These are phyloP conservation scores for Rubia peregrina DNA, from an alignment of 305 asterid genomes.

Conservation along the genomic window DNA sequence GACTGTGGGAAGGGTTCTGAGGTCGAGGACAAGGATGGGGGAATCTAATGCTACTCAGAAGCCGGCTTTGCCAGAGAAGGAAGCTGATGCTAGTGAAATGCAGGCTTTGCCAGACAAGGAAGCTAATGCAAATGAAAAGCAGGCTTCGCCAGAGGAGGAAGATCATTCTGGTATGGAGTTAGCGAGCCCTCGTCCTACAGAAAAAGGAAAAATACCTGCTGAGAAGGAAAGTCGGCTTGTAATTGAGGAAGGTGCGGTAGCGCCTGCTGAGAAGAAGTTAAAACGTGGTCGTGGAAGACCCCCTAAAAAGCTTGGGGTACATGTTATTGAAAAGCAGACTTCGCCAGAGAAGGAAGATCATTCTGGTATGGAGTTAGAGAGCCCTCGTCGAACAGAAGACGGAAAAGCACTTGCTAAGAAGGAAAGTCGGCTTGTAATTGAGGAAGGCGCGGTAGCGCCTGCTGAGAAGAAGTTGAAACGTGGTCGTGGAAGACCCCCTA, in stretches of 20 bases:
- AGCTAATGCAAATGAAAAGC: conserved; percentile 13
- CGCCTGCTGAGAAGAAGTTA: conserved; percentile 2
- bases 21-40: conserved; percentile 50
- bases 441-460: conserved; percentile 10
- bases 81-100: not conserved
- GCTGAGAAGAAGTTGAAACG: conserved; percentile 18
- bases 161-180: not conserved
- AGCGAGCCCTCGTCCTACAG: not conserved
- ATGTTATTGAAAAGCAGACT: conserved; percentile 16
- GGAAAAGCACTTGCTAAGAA: not conserved
- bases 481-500: conserved; percentile 36
- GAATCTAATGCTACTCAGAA: conserved; percentile 18
- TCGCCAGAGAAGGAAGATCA: conserved; percentile 6
- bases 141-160: conserved; percentile 14
- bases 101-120: conserved; percentile 3
- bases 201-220: not conserved
- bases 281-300: conserved; percentile 36
- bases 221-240: conserved; percentile 11
- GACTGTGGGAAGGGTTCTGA: conserved; percentile 51
- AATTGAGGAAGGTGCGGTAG: conserved; percentile 14
- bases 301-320: conserved; percentile 21
- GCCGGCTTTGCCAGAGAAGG: not conserved
- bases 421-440: conserved; percentile 12
- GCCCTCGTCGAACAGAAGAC: too few species aligned
- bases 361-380: too few species aligned